Evolutionary conservation across 768 basidiomycete genomes (phyloP).

Genomic region (Galerina marginata): DNA sequence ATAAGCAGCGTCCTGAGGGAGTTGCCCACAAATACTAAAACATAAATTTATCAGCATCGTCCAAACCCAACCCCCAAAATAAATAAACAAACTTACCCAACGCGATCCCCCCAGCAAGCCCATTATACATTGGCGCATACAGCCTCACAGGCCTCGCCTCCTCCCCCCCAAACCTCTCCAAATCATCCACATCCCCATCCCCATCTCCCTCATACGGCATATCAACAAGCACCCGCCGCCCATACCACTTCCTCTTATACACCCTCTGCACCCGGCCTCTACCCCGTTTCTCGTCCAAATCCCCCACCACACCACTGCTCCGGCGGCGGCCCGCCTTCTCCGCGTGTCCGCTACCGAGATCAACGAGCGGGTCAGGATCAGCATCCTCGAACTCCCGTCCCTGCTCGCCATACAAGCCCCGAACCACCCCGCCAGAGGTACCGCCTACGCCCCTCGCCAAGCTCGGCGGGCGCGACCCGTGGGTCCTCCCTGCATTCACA

Average conservation of each 20-base stretch:
- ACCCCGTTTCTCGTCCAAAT: background rate
- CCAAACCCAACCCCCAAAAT: constrained; percentile 25
- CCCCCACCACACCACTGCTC: background rate
- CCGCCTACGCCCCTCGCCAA: background rate
- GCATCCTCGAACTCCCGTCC: constrained; percentile 28
- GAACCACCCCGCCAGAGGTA: constrained; percentile 2
- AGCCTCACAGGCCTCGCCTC: constrained; percentile 40
- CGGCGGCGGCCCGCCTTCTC: background rate
- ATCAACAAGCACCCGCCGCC: constrained; percentile 48
- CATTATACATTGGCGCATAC: constrained; percentile 75
- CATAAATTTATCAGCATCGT: constrained; percentile 37
- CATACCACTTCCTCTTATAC: constrained; percentile 64
- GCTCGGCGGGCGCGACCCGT: constrained; percentile 8
- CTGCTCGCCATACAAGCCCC: constrained; percentile 34
- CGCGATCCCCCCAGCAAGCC: constrained; percentile 60
- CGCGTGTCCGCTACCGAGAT: too few relatives aligned
- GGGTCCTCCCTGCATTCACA: background rate
- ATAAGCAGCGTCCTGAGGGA: constrained; percentile 66
- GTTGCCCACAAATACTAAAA: constrained; percentile 67
- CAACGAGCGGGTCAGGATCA: background rate
- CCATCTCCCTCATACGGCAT: constrained; percentile 8
- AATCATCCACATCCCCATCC: constrained; percentile 28
- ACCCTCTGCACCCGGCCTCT: constrained; percentile 21
- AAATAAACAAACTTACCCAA: constrained; percentile 49
- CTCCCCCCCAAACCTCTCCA: constrained; percentile 28